These are phyloP conservation scores for Naganishia sp. DNA, from an alignment of 1,284 basidiomycete genomes.

Conservation along the genomic window DNA sequence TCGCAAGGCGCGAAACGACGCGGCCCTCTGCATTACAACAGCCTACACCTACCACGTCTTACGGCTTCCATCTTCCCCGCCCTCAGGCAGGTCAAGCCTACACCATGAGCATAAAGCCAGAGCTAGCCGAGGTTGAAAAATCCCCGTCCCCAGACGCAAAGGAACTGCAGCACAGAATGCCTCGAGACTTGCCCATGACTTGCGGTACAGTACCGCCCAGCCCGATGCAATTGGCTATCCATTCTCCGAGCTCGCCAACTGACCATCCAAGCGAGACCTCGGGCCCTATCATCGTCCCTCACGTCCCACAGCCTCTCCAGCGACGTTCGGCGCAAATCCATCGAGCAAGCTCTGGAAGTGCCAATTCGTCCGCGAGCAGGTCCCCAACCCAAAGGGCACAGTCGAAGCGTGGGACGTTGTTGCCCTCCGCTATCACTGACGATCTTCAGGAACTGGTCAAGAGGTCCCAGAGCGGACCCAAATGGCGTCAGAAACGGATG, in stretches of 20 bases:
- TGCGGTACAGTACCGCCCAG: not conserved
- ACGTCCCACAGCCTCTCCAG: not conserved
- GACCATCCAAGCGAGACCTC: not conserved
- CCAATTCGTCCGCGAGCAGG: not conserved
- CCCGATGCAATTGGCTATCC: not conserved
- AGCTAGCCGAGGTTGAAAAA: not conserved
- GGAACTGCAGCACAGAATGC: not conserved
- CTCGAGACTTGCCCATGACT: not conserved
- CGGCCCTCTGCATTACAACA: not conserved
- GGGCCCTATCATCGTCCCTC: not conserved
- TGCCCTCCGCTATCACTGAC: not conserved
- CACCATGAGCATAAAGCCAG: constrained; percentile 1
- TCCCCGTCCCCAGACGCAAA: not conserved
- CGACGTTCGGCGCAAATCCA: not conserved
- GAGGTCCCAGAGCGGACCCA: not conserved
- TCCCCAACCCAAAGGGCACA: not conserved
- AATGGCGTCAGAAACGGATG: constrained; percentile 26
- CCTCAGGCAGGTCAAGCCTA: constrained; percentile 28
- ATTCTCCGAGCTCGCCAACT: not conserved
- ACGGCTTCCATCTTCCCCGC: constrained; percentile 30
- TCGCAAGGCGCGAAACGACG: not conserved
- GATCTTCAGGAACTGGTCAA: constrained; percentile 32
- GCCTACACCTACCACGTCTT: constrained; percentile 9
- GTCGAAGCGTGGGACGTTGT: not conserved
- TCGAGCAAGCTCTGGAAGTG: not conserved